Evolutionary conservation across 768 basidiomycete genomes (phyloP).

Genomic region (Cubamyces lactineus): DNA sequence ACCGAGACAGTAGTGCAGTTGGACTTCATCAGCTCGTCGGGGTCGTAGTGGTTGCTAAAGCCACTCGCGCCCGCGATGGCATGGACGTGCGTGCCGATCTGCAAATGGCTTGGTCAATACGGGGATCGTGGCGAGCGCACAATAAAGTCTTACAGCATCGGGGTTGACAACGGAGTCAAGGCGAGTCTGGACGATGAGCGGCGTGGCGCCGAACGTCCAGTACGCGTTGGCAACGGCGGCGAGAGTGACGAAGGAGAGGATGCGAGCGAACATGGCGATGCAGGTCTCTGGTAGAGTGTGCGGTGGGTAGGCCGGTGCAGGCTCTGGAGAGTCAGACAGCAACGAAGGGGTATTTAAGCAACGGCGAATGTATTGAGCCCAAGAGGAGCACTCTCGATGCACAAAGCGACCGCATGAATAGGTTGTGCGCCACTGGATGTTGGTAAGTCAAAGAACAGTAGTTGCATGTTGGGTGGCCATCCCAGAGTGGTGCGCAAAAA

Average conservation of each 20-base stretch:
- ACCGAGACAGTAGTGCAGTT: slow-evolving; percentile 26
- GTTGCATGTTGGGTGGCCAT: neutral
- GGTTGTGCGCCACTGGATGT: neutral
- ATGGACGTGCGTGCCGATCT: slow-evolving; percentile 25
- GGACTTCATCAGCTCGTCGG: slow-evolving; percentile 19
- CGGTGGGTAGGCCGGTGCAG: neutral
- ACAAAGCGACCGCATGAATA: neutral
- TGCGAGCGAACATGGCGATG: slow-evolving; percentile 10
- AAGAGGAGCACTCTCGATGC: neutral
- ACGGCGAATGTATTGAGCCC: neutral
- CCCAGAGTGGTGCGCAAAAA: slow-evolving; percentile 5
- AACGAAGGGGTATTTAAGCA: slow-evolving; percentile 11
- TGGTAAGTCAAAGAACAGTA: neutral
- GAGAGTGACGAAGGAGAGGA: slow-evolving; percentile 17
- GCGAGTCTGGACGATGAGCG: slow-evolving; percentile 17
- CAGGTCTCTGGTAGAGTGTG: neutral
- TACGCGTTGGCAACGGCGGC: slow-evolving; percentile 16
- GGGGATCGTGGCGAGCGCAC: neutral
- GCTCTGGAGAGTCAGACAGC: neutral
- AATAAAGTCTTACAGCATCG: neutral
- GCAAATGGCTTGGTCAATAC: neutral
- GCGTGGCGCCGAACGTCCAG: slow-evolving; percentile 23
- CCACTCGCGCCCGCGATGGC: slow-evolving; percentile 23
- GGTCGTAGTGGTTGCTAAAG: slow-evolving; percentile 21
- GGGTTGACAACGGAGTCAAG: slow-evolving; percentile 24